Base-by-base conservation (phyloP, 2,329 filamentous ascomycete genomes). In the Colletotrichum sp. region DNA sequence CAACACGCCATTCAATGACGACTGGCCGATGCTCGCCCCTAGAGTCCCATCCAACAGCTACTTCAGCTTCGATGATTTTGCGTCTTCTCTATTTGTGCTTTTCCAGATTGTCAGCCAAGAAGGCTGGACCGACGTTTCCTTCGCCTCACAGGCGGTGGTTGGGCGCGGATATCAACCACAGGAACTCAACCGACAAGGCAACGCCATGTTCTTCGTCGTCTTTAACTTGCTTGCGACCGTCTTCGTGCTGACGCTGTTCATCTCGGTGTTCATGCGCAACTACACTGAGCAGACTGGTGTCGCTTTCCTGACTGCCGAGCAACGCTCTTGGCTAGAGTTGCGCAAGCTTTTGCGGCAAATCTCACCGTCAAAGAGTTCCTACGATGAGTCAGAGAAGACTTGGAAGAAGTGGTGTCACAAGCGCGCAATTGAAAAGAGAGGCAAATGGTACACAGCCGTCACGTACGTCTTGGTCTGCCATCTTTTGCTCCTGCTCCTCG, bases 81-180 rank as follows among this genome's bases (percentile, higher is more conserved):
- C 94, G n/a, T 92, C 95, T 70, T 94, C 96, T 0, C 89, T 99
- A 39, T 99, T 99, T 87, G 98, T 98, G 77, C 94, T 99, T 76
- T 99, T 98, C 87, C 96, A 99, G 84, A 98, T 99, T 85, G 96
- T 99, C 57, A 99, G 96, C 68, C 97, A 99, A 84, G 98, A 99
- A 88, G 97, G 97, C 39, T 99, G 98, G 97, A 93, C 93, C 13
- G 96, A 98, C 83, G 95, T 98, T n/a, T 95, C 97, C 82, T 96
- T 95, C 87, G 91, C 92, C 39, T 94, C 93, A 2, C 95, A 98
- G 87, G 92, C 92, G 36, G 97, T 99, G 78, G 96, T 93, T 3
- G 95, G 95, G 3, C 87, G 88, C 36, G 95, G 93, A 76, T 88
- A 89, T 32, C 97, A 99, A 81, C 96, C 96, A 0, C 82, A 91